Percentiles rank a stretch among this genome's conserved stretches.
Evolutionary conservation across 441 rosid genomes (phyloP).

Genomic region (Bruguiera hainesii): DNA sequence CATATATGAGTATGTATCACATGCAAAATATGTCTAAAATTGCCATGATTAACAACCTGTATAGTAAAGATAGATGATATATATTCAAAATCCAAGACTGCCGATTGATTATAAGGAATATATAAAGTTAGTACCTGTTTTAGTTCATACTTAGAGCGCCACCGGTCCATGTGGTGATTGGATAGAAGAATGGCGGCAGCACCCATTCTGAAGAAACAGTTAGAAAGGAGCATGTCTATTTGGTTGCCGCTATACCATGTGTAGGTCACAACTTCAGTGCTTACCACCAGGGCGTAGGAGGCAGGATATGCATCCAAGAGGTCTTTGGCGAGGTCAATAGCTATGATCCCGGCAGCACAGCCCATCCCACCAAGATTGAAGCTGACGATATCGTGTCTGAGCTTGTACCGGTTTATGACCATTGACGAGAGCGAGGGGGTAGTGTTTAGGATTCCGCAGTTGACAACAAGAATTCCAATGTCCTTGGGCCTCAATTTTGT

Average conservation of each 20-base stretch:
- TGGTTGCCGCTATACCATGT: conserved; percentile 64
- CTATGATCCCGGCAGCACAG: conserved; percentile 59
- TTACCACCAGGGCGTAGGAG: conserved; percentile 56
- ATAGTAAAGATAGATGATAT: no score
- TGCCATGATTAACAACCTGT: no score
- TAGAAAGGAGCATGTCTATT: conserved; percentile 52
- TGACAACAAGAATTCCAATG: conserved; percentile 50
- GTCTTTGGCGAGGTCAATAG: conserved; percentile 64
- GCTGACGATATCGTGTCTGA: conserved; percentile 54
- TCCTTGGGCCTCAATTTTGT: conserved; percentile 48
- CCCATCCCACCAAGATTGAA: conserved; percentile 83
- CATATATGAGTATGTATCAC: neutral
- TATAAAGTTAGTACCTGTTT: conserved; percentile 37
- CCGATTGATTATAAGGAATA: no score
- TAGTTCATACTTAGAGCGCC: conserved; percentile 66
- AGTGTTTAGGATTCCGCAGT: conserved; percentile 66
- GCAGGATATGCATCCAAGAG: conserved; percentile 53
- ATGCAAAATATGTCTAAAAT: neutral
- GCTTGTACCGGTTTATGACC: conserved; percentile 67
- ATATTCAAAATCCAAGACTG: neutral
- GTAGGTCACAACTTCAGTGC: conserved; percentile 55
- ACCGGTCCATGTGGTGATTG: conserved; percentile 44
- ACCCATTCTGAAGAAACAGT: conserved; percentile 71
- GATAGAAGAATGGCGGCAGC: conserved; percentile 73
- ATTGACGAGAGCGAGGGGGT: conserved; percentile 66